Evolutionary conservation across 306 rosid species (phyloP).

Genomic region (Castanospermum australe): DNA sequence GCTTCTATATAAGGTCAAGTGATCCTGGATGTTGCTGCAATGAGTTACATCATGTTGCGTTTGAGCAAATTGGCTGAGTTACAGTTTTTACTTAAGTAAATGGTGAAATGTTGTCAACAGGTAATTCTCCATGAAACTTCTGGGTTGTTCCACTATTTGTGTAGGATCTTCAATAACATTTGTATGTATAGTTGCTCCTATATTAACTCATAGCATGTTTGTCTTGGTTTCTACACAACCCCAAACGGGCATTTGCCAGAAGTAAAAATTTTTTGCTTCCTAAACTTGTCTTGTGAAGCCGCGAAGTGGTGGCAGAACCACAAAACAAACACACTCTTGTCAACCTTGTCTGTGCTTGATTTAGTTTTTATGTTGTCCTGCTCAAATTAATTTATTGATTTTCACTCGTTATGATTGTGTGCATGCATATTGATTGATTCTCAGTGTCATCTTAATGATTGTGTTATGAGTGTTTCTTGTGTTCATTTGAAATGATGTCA

Average conservation of each 20-base stretch:
- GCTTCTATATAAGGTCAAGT: slow-evolving; percentile 62
- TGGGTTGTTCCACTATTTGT: slow-evolving; percentile 36
- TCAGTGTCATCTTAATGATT: slow-evolving; percentile 22
- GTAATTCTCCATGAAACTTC: slow-evolving; percentile 60
- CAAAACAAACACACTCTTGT: no score
- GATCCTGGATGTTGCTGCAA: slow-evolving; percentile 82
- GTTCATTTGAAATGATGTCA: slow-evolving; percentile 11
- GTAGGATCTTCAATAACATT: slow-evolving; percentile 24
- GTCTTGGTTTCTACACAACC: no score
- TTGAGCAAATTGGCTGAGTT: slow-evolving; percentile 67
- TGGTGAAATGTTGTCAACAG: slow-evolving; percentile 71
- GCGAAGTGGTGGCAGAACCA: no score
- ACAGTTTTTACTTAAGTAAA: slow-evolving; percentile 51
- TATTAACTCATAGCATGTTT: no score
- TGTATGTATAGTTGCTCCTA: slow-evolving; percentile 17
- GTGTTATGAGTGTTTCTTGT: not conserved
- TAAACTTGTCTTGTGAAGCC: no score
- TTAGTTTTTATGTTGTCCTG: not conserved
- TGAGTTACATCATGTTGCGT: slow-evolving; percentile 67
- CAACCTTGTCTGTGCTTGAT: not conserved
- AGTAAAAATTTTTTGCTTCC: no score
- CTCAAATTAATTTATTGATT: slow-evolving; percentile 5
- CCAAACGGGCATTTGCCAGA: no score
- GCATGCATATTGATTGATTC: slow-evolving; percentile 22
- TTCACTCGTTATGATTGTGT: slow-evolving; percentile 8